A percentile compares a stretch with the other conserved stretches of the same genome.
Evolutionary conservation across 1,139 yeast species (phyloP).

Genomic region (Wickerhamiella pararugosa): DNA sequence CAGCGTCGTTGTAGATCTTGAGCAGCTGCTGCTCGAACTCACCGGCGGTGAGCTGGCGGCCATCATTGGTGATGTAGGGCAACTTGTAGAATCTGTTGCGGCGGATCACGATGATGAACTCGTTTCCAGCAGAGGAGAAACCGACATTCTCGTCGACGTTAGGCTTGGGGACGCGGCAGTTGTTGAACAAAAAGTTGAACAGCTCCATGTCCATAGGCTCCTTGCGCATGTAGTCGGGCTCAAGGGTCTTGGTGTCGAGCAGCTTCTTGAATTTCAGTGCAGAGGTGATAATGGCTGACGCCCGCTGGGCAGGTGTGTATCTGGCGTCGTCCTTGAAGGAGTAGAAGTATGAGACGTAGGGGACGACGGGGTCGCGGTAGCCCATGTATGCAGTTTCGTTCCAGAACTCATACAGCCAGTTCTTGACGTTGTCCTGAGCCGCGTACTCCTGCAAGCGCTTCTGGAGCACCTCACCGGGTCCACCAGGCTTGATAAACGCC

Average conservation of each 20-base stretch:
- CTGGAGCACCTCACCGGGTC: slow-evolving; percentile 58
- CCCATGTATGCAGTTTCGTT: slow-evolving; percentile 85
- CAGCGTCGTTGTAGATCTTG: slow-evolving; percentile 33
- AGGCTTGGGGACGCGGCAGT: slow-evolving; percentile 61
- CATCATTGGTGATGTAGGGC: slow-evolving; percentile 35
- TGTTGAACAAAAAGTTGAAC: slow-evolving; percentile 82
- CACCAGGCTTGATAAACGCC: slow-evolving; percentile 47
- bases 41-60: slow-evolving; percentile 40
- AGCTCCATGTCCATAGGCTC: slow-evolving; percentile 90
- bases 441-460: slow-evolving; percentile 46
- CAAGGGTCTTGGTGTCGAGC: slow-evolving; percentile 28
- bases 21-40: slow-evolving; percentile 55
- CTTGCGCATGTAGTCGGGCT: slow-evolving; percentile 69
- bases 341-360: slow-evolving; percentile 84
- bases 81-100: slow-evolving; percentile 77
- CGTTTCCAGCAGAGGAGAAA: slow-evolving; percentile 39
- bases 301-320: slow-evolving; percentile 54
- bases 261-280: slow-evolving; percentile 27
- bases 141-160: slow-evolving; percentile 24
- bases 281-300: slow-evolving; percentile 41
- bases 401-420: slow-evolving; percentile 93
- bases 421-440: slow-evolving; percentile 39
- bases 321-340: slow-evolving; percentile 46
- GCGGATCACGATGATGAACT: slow-evolving; percentile 57
- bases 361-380: slow-evolving; percentile 86